Evolutionary conservation across 192 early-diverging fungal genomes (phyloP).

Genomic region (Geranomyces michiganensis): DNA sequence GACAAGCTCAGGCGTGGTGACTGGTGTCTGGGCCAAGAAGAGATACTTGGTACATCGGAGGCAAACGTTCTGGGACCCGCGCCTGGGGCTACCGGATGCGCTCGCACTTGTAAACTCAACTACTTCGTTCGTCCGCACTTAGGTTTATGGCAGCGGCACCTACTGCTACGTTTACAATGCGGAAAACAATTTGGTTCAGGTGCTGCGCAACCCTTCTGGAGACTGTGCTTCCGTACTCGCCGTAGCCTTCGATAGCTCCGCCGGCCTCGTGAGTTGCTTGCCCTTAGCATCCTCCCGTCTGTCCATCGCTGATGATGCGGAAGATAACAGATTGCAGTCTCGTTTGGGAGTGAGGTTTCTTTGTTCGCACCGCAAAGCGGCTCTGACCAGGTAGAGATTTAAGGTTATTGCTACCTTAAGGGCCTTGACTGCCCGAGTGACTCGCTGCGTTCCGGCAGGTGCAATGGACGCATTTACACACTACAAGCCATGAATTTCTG

Average conservation of each 20-base stretch:
- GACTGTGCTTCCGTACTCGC: background rate
- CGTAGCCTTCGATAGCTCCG: background rate
- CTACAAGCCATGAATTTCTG: background rate
- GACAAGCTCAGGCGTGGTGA: too few relatives aligned
- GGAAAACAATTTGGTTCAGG: conserved; percentile 12
- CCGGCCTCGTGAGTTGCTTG: conserved; percentile 13
- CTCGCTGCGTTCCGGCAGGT: background rate
- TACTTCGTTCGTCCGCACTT: background rate
- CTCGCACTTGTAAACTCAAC: too few relatives aligned
- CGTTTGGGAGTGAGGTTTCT: conserved; percentile 18
- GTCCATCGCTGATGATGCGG: background rate
- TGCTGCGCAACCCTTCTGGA: conserved; percentile 10
- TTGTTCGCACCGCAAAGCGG: conserved; percentile 10
- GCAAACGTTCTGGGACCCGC: too few relatives aligned
- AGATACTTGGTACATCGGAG: too few relatives aligned
- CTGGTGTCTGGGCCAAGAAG: too few relatives aligned
- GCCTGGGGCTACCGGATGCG: too few relatives aligned
- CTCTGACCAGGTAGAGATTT: background rate
- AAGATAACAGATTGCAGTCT: conserved; percentile 20
- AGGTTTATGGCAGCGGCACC: conserved; percentile 29
- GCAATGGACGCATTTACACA: background rate
- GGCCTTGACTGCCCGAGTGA: background rate
- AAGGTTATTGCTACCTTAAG: background rate
- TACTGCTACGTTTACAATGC: conserved; percentile 26
- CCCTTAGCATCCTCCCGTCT: background rate